Conservation (phyloP, 148 eudicot genomes). For the Spergularia marina region DNA sequence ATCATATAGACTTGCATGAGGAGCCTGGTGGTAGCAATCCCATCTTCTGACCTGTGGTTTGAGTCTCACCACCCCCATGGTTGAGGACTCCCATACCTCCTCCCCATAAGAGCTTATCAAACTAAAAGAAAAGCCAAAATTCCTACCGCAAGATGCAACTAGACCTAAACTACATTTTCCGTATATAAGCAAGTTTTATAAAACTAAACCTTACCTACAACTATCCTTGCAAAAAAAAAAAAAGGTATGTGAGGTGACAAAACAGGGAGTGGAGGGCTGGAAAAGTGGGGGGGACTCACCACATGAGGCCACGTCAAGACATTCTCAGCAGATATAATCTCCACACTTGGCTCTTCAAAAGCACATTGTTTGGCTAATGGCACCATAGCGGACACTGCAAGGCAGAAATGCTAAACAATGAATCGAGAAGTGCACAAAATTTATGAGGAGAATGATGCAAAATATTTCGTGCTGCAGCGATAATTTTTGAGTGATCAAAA, state of each 20-base stretch:
- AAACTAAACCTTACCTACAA: not conserved
- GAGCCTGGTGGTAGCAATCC: too few species aligned
- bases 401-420: not conserved
- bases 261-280: constrained; percentile 1
- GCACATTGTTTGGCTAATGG: constrained; percentile 97
- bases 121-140: not conserved
- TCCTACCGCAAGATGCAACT: not conserved
- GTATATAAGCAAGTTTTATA: not conserved
- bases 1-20: too few species aligned
- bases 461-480: not conserved
- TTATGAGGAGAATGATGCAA: not conserved
- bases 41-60: too few species aligned
- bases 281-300: constrained; percentile 51
- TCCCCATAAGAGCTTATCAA: too few species aligned
- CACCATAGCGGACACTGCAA: constrained; percentile 94
- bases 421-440: not conserved
- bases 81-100: too few species aligned
- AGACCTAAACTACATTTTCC: not conserved
- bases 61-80: too few species aligned
- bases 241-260: not conserved
- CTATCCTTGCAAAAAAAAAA: too few species aligned
- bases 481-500: not conserved
- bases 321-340: constrained; percentile 79
- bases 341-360: constrained; percentile 97
- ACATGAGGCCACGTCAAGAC: constrained; percentile 97